Evolutionary conservation across 495 filamentous ascomycete genomes (phyloP).

Genomic region (Evansstolkia leycettana): DNA sequence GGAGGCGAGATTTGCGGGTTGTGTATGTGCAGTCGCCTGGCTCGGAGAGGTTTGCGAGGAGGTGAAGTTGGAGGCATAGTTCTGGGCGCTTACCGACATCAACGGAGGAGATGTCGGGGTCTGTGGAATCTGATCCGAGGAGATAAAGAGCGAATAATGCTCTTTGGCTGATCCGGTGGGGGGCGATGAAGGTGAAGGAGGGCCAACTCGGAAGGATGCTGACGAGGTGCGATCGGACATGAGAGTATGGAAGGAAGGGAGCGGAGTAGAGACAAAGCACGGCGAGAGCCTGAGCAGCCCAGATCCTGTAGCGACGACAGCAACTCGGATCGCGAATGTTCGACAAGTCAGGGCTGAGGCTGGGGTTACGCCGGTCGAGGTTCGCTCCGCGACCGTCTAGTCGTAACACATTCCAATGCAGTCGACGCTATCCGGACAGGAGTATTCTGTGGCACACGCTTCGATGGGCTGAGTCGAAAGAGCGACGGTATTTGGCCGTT

Average conservation of each 20-base stretch:
- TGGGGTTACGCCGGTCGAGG: conserved; percentile 16
- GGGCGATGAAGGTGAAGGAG: conserved; percentile 34
- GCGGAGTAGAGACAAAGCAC: conserved; percentile 1
- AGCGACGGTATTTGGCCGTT: conserved; percentile 14
- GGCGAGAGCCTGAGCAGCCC: conserved; percentile 5
- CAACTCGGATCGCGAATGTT: conserved; percentile 13
- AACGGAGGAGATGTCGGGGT: conserved; percentile 39
- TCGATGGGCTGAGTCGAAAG: conserved; percentile 3
- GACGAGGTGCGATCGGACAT: conserved; percentile 34
- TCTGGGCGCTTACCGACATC: conserved; percentile 40
- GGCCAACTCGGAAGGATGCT: conserved; percentile 25
- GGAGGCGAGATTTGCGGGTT: conserved; percentile 27
- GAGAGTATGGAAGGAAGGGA: conserved; percentile 9
- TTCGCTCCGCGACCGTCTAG: conserved; percentile 27
- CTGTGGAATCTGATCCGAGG: conserved; percentile 29
- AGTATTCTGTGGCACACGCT: conserved; percentile 2
- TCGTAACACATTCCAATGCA: conserved; percentile 30
- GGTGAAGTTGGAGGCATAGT: conserved; percentile 34
- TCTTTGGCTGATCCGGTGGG: conserved; percentile 28
- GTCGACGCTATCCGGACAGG: conserved; percentile 6
- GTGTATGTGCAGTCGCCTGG: conserved; percentile 30
- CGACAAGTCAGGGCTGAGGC: conserved; percentile 5
- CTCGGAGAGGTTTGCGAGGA: conserved; percentile 34
- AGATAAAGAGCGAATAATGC: conserved; percentile 14
- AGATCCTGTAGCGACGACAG: conserved; percentile 6